Evolutionary conservation across 306 rosid species (phyloP), one percentile per base, ranked within the genome.

Genomic region (Psophocarpus tetragonolobus): DNA sequence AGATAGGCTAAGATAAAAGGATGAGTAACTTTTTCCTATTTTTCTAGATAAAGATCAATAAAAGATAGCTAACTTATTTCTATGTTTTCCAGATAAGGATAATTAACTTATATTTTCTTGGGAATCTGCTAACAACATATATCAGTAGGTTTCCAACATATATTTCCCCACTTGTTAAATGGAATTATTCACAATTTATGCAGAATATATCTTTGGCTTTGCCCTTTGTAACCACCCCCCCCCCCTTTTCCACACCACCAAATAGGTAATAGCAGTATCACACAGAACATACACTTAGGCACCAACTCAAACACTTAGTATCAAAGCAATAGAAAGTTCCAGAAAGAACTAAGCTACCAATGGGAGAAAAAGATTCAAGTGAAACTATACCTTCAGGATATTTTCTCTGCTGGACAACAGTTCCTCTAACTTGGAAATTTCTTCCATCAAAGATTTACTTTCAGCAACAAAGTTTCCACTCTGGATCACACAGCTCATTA

Each of bases 371-470:
- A 33, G 64, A 48, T 30, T 39, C 17, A 18, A 57, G 39, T 74
- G 35, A 65, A 57, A 65, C 44, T 21, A 69, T 89, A 95, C 98
- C 97, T 91, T 88, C 32, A 95, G 83, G 72, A 95, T 89, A 80
- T 87, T 80, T 72, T 86, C 91, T 91, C 81, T 85, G 89, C 87
- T 88, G 73, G 97, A 91, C 79, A 95, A 85, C 69, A 95, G 88
- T 82, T 89, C 94, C 87, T 88, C 99, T 68, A 95, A 80, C 85
- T 89, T 90, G 57, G 88, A 86, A 74, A 95, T 92, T 77, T 91
- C 92, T 33, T 89, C 96, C 42, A 5, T 86, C 84, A 95, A 68
- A 11, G 90, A 87, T 75, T 92, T 87, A 73, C 90, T 85, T 88
- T 95, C 99, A 79, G 89, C 91, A 32, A 76, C 61, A 45, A 88